These are phyloP conservation scores for Gloeophyllum trabeum DNA, from an alignment of 768 basidiomycete genomes.

Conservation along the genomic window DNA sequence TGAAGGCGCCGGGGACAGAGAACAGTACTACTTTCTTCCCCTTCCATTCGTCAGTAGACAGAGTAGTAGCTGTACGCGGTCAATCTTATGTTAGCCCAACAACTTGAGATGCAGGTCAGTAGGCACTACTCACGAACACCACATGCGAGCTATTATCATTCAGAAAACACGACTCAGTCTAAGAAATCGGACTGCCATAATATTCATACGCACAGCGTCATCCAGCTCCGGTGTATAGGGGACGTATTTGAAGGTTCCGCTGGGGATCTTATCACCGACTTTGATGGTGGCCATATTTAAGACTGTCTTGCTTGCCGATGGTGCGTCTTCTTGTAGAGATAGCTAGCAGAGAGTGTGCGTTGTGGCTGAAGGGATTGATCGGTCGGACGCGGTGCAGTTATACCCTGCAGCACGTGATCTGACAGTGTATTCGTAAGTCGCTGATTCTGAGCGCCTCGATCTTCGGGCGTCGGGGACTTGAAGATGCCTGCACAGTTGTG, in stretches of 20 bases:
- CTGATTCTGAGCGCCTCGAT: too few relatives aligned
- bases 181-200: not conserved
- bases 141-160: conserved; percentile 37
- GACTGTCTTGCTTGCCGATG: too few relatives aligned
- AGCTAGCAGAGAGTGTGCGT: too few relatives aligned
- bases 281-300: conserved; percentile 23
- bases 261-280: conserved; percentile 41
- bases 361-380: too few relatives aligned
- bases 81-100: conserved; percentile 1
- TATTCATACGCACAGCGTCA: conserved; percentile 31
- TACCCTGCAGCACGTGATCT: too few relatives aligned
- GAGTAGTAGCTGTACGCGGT: conserved; percentile 23
- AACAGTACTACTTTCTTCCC: conserved; percentile 76
- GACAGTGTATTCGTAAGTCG: too few relatives aligned
- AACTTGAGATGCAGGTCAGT: too few relatives aligned
- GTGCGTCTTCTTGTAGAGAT: too few relatives aligned
- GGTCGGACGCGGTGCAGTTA: too few relatives aligned
- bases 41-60: conserved; percentile 58
- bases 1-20: conserved; percentile 75
- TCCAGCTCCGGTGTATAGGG: conserved; percentile 55
- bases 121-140: conserved; percentile 47
- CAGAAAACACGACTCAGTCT: not conserved
- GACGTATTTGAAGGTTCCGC: conserved; percentile 36
- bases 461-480: too few relatives aligned
- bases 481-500: too few relatives aligned